Evolutionary conservation across 306 rosid genomes (phyloP).

Genomic region (Malus asiatica): DNA sequence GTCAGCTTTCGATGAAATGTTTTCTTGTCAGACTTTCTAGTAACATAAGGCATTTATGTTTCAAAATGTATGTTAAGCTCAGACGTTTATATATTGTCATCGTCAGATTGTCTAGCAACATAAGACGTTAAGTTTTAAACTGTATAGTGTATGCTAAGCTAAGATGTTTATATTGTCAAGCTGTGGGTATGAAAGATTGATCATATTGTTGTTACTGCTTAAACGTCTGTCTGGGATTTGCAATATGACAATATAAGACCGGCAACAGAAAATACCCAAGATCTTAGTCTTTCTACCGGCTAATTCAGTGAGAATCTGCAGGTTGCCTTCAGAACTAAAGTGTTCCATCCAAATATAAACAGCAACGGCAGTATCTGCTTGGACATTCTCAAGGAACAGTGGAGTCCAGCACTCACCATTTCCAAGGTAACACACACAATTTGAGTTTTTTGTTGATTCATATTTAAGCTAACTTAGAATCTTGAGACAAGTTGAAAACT

Average conservation of each 20-base stretch:
- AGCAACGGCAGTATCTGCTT: constrained; percentile 83
- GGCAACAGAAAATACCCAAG: background rate
- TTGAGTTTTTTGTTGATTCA: background rate
- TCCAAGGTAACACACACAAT: constrained; percentile 50
- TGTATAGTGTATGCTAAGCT: background rate
- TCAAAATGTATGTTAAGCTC: background rate
- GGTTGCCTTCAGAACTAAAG: constrained; percentile 93
- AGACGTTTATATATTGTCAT: background rate
- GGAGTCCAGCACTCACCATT: constrained; percentile 98
- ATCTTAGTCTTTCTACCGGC: background rate
- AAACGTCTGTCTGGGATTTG: background rate
- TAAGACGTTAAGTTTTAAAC: background rate
- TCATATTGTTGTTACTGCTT: background rate
- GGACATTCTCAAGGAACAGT: constrained; percentile 92
- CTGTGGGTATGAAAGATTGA: background rate
- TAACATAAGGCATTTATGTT: background rate
- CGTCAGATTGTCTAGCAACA: background rate
- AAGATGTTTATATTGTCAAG: background rate
- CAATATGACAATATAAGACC: background rate
- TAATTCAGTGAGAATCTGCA: constrained; percentile 11
- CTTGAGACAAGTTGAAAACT: background rate
- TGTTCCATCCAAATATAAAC: constrained; percentile 87
- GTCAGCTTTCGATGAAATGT: background rate
- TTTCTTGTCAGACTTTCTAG: background rate
- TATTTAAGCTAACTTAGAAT: background rate